A percentile compares a stretch with the other conserved stretches of the same genome.
phyloP scores from a whole-genome alignment of 1,284 basidiomycete species.

The Uromyces viciae-fabae region DNA sequence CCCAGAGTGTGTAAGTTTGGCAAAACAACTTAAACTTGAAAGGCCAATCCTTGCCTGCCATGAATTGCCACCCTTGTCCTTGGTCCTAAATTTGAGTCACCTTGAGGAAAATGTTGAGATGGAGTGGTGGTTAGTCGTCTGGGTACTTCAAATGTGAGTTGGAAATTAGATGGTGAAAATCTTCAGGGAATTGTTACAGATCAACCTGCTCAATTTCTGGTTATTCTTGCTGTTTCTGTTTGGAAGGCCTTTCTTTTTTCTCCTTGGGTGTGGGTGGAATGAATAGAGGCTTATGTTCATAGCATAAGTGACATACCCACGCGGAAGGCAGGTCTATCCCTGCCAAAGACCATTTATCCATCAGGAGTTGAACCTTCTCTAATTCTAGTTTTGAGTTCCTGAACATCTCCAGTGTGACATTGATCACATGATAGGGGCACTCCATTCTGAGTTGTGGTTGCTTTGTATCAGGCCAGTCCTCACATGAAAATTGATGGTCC shows the following conservation, averaged over 20 bases:
- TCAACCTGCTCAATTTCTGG: no score
- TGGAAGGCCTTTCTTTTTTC: no score
- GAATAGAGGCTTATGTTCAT: no score
- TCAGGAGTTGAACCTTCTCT: not conserved
- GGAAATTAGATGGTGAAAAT: not conserved
- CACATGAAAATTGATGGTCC: not conserved
- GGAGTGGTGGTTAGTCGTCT: not conserved
- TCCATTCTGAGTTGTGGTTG: not conserved
- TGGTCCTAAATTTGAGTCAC: not conserved
- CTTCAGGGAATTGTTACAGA: not conserved
- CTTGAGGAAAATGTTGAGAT: not conserved
- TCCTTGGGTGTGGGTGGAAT: no score
- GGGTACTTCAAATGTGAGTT: not conserved
- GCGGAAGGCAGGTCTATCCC: no score
- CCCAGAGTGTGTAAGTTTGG: not conserved
- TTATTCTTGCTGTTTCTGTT: no score
- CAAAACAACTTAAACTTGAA: not conserved
- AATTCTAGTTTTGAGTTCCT: not conserved
- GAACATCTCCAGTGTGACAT: not conserved
- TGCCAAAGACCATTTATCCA: no score
- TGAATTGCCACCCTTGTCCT: not conserved
- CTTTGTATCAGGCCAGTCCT: not conserved
- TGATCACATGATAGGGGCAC: not conserved
- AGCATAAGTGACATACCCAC: no score
- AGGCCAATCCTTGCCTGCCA: not conserved